These are phyloP conservation scores for Monosporozyma unispora DNA, from an alignment of 805 yeast species.

Conservation along the genomic window DNA sequence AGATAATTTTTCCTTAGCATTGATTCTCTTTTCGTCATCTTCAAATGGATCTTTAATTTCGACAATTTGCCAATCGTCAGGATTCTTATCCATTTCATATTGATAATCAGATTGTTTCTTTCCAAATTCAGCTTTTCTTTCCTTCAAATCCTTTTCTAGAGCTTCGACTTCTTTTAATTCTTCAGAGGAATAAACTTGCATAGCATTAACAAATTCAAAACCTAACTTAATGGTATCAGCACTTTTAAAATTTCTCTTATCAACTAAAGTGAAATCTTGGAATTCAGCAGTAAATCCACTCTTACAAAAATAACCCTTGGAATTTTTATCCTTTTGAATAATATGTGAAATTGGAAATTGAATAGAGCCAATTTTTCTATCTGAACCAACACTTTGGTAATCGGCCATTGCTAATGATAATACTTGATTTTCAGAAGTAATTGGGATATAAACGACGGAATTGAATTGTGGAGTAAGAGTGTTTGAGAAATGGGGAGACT, in stretches of 20 bases:
- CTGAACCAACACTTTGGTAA: conserved; percentile 53
- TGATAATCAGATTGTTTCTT: conserved; percentile 42
- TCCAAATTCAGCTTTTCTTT: conserved; percentile 31
- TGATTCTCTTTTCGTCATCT: conserved; percentile 22
- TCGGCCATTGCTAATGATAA: conserved; percentile 54
- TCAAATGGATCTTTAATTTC: conserved; percentile 38
- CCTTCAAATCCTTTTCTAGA: conserved; percentile 33
- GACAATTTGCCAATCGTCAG: conserved; percentile 59
- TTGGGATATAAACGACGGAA: conserved; percentile 50
- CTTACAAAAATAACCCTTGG: conserved; percentile 35
- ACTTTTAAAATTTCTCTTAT: conserved; percentile 34
- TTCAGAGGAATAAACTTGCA: conserved; percentile 51
- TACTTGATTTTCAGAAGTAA: conserved; percentile 51
- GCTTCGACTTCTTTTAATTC: conserved; percentile 43
- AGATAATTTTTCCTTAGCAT: conserved; percentile 37
- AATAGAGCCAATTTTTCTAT: conserved; percentile 54
- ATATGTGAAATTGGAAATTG: conserved; percentile 42
- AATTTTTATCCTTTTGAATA: conserved; percentile 35
- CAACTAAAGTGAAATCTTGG: conserved; percentile 22
- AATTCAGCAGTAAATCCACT: conserved; percentile 43
- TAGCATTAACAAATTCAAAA: conserved; percentile 55
- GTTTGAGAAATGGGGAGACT: conserved; percentile 46
- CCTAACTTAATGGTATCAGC: conserved; percentile 47
- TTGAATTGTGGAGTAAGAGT: conserved; percentile 52
- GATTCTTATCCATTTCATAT: conserved; percentile 44